Evolutionary conservation across 129 eudicot species (phyloP).

Genomic region (Lactuca saligna): DNA sequence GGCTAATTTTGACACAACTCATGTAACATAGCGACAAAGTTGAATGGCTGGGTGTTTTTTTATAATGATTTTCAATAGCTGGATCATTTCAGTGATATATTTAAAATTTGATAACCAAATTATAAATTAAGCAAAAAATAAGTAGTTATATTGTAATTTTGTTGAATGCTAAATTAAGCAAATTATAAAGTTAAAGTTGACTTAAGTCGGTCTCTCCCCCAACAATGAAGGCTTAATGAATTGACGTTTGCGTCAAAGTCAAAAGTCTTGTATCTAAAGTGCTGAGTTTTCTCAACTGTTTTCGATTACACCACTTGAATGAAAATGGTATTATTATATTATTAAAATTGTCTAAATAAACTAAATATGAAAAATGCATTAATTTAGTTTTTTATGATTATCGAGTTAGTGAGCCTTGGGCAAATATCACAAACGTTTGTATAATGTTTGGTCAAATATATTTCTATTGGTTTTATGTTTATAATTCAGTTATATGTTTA

Average conservation of each 20-base stretch:
- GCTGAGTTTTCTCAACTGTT: background rate
- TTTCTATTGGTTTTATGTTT: no score
- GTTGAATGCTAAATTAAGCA: background rate
- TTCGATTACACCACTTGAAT: background rate
- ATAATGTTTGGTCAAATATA: no score
- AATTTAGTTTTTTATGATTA: no score
- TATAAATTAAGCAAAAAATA: background rate
- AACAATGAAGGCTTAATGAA: background rate
- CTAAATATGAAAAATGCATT: no score
- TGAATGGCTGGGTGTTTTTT: background rate
- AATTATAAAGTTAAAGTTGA: background rate
- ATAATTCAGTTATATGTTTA: no score
- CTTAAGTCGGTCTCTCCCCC: background rate
- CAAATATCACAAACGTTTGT: no score
- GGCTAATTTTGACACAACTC: no score
- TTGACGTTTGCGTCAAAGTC: conserved; percentile 17
- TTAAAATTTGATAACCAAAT: background rate
- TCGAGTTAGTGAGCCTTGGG: no score
- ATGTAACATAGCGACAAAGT: no score
- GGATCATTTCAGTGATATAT: no score
- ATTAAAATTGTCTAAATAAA: no score
- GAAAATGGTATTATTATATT: no score
- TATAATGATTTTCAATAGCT: background rate
- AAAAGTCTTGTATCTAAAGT: background rate
- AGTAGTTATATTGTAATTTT: background rate